phyloP scores from a whole-genome alignment of 2,329 filamentous ascomycete genomes.

The Dactylonectria macrodidyma region DNA sequence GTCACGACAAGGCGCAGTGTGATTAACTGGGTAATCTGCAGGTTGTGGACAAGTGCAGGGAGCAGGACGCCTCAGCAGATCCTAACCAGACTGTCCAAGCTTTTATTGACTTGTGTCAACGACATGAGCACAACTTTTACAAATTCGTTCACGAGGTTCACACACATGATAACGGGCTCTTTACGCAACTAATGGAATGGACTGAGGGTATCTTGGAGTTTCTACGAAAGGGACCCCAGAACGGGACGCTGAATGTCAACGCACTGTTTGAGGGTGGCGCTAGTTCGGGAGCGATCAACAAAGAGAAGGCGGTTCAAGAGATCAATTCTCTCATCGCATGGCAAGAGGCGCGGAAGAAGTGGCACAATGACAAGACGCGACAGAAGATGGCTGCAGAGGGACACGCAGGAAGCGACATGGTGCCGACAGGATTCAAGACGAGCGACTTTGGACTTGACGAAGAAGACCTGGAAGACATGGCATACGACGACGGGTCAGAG shows the following conservation, averaged over 20 bases:
- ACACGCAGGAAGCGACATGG: conserved; percentile 62
- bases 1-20: not conserved
- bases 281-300: conserved; percentile 77
- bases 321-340: conserved; percentile 90
- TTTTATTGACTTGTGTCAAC: conserved; percentile 95
- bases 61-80: conserved; percentile 90
- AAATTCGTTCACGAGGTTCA: conserved; percentile 99
- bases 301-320: conserved; percentile 80
- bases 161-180: conserved; percentile 95
- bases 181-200: conserved; percentile 97
- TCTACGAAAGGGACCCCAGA: conserved; percentile 86
- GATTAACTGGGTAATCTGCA: conserved; percentile 47
- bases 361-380: conserved; percentile 97
- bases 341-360: conserved; percentile 97
- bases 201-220: conserved; percentile 96
- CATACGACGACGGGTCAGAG: conserved; percentile 79
- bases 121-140: conserved; percentile 98
- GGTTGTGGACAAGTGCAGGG: conserved; percentile 76
- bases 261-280: conserved; percentile 88
- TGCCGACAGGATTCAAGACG: conserved; percentile 78
- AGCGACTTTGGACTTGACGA: conserved; percentile 92
- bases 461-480: conserved; percentile 88
- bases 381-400: conserved; percentile 98
- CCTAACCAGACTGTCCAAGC: conserved; percentile 98
- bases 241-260: conserved; percentile 94